Evolutionary conservation across 2,329 filamentous ascomycete genomes (phyloP).

Genomic region (Fusarium sp.): DNA sequence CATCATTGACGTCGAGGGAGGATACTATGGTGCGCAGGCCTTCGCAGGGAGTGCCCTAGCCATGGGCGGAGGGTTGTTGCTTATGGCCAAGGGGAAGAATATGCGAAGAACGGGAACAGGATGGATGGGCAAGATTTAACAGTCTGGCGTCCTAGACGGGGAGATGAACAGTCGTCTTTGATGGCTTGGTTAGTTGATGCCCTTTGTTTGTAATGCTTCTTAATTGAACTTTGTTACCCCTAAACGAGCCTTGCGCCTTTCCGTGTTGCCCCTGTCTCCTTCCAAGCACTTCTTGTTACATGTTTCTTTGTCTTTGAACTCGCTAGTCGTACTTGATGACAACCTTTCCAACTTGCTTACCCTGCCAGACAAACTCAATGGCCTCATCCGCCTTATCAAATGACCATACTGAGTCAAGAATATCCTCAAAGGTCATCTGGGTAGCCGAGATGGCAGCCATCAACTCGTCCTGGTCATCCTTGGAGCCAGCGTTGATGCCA

Average conservation of each 20-base stretch:
- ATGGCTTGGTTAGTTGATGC: not conserved
- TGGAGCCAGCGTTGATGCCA: conserved; percentile 53
- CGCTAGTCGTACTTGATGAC: conserved; percentile 38
- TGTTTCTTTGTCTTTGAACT: not conserved
- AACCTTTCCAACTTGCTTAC: conserved; percentile 55
- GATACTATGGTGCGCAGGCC: conserved; percentile 58
- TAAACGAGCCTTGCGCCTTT: not conserved
- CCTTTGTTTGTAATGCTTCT: not conserved
- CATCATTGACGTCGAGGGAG: conserved; percentile 54
- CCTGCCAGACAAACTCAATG: conserved; percentile 52
- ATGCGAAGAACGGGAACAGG: conserved; percentile 50
- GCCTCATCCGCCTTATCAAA: conserved; percentile 54
- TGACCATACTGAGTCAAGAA: conserved; percentile 49
- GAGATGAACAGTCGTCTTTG: not conserved
- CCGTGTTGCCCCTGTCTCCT: not conserved
- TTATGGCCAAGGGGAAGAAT: conserved; percentile 50
- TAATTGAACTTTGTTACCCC: not conserved
- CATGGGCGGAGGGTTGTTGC: conserved; percentile 52
- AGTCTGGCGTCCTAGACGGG: not conserved
- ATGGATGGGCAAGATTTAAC: conserved; percentile 52
- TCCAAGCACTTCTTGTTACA: not conserved
- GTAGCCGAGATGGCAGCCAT: conserved; percentile 47
- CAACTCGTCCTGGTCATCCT: conserved; percentile 52
- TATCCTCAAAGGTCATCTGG: conserved; percentile 49
- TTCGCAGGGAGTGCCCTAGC: conserved; percentile 56